Percentiles rank a stretch among this genome's conserved stretches.
Conservation (phyloP, 805 yeast genomes). For the Phaffomyces opuntiae region DNA sequence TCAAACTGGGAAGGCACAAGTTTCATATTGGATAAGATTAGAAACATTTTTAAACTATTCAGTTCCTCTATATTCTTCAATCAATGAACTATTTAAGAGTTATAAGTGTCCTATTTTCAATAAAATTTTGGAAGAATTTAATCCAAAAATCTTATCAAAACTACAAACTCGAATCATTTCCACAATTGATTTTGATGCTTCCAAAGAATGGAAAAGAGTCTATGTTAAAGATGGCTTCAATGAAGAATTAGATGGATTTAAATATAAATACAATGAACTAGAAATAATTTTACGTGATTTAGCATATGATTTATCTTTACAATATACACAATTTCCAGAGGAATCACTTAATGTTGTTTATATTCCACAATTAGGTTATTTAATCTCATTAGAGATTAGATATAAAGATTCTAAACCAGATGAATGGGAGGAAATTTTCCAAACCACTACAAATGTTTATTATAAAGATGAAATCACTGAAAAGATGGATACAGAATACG, state of each 20-base stretch:
- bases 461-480: constrained; percentile 28
- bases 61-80: constrained; percentile 10
- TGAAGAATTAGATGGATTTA: constrained; percentile 18
- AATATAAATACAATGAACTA: constrained; percentile 13
- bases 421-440: constrained; percentile 32
- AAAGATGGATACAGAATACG: constrained; percentile 31
- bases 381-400: constrained; percentile 24
- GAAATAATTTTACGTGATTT: constrained; percentile 26
- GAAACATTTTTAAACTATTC: constrained; percentile 18
- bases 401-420: constrained; percentile 1
- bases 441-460: constrained; percentile 30
- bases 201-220: constrained; percentile 23
- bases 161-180: constrained; percentile 18
- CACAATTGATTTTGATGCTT: constrained; percentile 31
- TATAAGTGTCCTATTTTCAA: constrained; percentile 8
- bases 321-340: constrained; percentile 2
- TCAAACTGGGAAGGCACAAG: constrained; percentile 21
- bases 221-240: constrained; percentile 27
- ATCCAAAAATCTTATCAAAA: constrained; percentile 5
- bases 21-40: constrained; percentile 26
- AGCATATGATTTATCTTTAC: constrained; percentile 13
- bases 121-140: constrained; percentile 11
- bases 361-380: constrained; percentile 40
- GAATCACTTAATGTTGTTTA: constrained; percentile 30
- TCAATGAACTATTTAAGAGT: neutral